These are phyloP conservation scores for Hypoxylon fragiforme DNA, from an alignment of 495 filamentous ascomycete species.

Conservation along the genomic window DNA sequence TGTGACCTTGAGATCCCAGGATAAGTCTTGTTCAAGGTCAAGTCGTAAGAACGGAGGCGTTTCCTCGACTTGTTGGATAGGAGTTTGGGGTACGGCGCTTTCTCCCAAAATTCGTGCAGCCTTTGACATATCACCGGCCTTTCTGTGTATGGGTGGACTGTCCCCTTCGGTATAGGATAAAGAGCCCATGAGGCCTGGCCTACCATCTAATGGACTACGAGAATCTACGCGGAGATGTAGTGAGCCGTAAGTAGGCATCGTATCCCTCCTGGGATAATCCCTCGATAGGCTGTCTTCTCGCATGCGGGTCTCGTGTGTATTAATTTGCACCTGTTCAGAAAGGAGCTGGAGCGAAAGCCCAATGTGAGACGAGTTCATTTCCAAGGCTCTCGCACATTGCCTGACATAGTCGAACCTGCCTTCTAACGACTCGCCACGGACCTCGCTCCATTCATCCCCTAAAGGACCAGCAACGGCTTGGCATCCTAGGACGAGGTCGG, in stretches of 20 bases:
- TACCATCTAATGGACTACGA: conserved; percentile 36
- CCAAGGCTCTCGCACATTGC: conserved; percentile 73
- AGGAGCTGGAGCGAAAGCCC: conserved; percentile 85
- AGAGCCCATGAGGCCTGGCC: conserved; percentile 55
- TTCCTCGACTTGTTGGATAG: conserved; percentile 65
- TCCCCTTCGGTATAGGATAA: conserved; percentile 70
- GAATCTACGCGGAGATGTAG: conserved; percentile 54
- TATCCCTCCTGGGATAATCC: conserved; percentile 48
- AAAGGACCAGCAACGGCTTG: conserved; percentile 87
- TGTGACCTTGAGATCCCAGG: conserved; percentile 78
- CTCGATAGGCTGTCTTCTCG: conserved; percentile 46
- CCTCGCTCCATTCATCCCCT: conserved; percentile 91
- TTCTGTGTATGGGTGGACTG: conserved; percentile 61
- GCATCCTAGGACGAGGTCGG: conserved; percentile 82
- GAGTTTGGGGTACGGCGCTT: conserved; percentile 60
- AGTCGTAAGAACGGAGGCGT: conserved; percentile 81
- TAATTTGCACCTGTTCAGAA: conserved; percentile 69
- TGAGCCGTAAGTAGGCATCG: conserved; percentile 47
- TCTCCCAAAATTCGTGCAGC: conserved; percentile 89
- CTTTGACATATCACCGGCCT: conserved; percentile 72
- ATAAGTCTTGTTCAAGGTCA: conserved; percentile 87
- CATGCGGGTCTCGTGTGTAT: conserved; percentile 39
- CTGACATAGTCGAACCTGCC: conserved; percentile 80
- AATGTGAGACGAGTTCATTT: conserved; percentile 83
- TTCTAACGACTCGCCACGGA: conserved; percentile 89